Percentiles rank a stretch among this genome's conserved stretches.
Evolutionary conservation across 2,329 filamentous ascomycete genomes (phyloP).

Genomic region (Lachnellula hyalina): DNA sequence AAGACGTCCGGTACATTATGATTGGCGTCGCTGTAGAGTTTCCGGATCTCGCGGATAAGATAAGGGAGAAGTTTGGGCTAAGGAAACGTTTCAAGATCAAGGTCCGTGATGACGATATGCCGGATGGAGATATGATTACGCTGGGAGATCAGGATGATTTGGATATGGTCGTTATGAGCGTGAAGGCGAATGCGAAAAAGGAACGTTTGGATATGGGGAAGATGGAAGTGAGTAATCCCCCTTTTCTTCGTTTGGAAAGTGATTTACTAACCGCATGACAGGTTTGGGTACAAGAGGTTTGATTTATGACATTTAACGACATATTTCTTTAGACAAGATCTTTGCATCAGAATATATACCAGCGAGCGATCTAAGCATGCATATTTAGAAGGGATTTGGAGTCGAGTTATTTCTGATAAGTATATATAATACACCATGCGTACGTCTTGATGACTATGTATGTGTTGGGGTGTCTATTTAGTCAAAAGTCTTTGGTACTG

Average conservation of each 20-base stretch:
- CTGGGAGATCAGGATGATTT: conserved; percentile 95
- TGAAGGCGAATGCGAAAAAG: conserved; percentile 63
- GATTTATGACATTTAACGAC: conserved; percentile 12
- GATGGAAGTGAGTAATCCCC: conserved; percentile 71
- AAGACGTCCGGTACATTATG: conserved; percentile 91
- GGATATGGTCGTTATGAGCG: conserved; percentile 74
- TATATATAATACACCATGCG: conserved; percentile 13
- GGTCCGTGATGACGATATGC: conserved; percentile 72
- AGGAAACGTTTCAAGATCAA: conserved; percentile 80
- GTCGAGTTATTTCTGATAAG: conserved; percentile 5
- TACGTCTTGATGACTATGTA: conserved; percentile 12
- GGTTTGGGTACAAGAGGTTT: conserved; percentile 30
- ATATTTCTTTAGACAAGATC: conserved; percentile 7
- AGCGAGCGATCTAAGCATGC: conserved; percentile 22
- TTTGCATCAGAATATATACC: conserved; percentile 24
- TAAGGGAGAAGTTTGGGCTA: conserved; percentile 83
- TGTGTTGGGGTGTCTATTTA: conserved; percentile 1
- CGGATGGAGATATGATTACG: conserved; percentile 86
- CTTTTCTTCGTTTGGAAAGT: not conserved
- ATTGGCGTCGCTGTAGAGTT: conserved; percentile 69
- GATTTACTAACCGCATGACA: conserved; percentile 16
- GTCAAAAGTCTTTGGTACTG: not conserved
- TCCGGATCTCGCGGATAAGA: conserved; percentile 68
- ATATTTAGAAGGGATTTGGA: conserved; percentile 20
- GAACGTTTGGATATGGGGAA: conserved; percentile 81